These are phyloP conservation scores for Cenchrus fungigraminus DNA, from an alignment of 176 grass and related monocot species.

Conservation along the genomic window DNA sequence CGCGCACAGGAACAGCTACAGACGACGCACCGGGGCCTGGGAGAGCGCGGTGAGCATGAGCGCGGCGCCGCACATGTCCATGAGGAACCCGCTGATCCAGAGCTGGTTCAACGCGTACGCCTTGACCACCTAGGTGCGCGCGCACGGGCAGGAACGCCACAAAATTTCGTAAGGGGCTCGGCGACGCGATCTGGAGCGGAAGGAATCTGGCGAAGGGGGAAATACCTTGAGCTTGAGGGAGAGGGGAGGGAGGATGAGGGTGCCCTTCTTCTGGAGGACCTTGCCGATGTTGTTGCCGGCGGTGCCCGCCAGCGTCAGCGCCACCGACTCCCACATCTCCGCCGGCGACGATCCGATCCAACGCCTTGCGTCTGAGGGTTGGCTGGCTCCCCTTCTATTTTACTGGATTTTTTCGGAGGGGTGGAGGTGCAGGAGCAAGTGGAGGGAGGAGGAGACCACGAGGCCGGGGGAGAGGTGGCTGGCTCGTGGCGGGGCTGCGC, in stretches of 20 bases:
- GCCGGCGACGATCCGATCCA: constrained; percentile 29
- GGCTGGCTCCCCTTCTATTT: constrained; percentile 10
- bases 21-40: constrained; percentile 66
- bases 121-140: constrained; percentile 68
- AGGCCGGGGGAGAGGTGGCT: constrained; percentile 4
- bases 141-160: neutral
- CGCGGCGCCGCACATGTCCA: constrained; percentile 85
- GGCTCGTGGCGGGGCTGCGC: constrained; percentile 21
- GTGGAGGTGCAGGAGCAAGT: constrained; percentile 18
- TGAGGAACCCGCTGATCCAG: constrained; percentile 88
- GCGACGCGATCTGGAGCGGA: constrained; percentile 26
- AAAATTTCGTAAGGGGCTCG: neutral
- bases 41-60: constrained; percentile 93
- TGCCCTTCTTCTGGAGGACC: constrained; percentile 98
- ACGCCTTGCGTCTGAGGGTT: constrained; percentile 9
- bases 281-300: constrained; percentile 99
- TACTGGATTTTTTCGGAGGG: constrained; percentile 17
- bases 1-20: neutral
- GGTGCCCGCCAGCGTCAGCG: constrained; percentile 81
- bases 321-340: constrained; percentile 93
- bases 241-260: constrained; percentile 92
- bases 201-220: neutral
- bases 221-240: constrained; percentile 97
- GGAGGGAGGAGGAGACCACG: constrained; percentile 25
- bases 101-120: constrained; percentile 80